Evolutionary conservation across 495 filamentous ascomycete species (phyloP).

Genomic region (Penicillium longicatenatum): DNA sequence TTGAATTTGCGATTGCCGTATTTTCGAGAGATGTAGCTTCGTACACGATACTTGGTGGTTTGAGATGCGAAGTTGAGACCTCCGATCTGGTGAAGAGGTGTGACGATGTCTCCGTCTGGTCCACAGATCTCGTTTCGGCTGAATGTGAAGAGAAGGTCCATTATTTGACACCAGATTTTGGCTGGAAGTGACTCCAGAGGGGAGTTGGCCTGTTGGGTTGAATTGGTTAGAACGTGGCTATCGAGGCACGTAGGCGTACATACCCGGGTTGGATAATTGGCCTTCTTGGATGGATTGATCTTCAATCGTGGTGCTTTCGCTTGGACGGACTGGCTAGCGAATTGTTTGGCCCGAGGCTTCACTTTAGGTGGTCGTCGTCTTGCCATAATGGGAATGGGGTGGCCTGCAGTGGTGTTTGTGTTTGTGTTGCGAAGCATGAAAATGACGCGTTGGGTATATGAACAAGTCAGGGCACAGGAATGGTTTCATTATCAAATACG

Average conservation of each 20-base stretch:
- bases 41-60: background rate
- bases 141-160: background rate
- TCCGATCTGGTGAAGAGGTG: background rate
- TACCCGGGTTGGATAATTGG: background rate
- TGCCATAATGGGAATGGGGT: too few species aligned
- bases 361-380: too few species aligned
- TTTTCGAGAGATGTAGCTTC: background rate
- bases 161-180: background rate
- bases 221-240: background rate
- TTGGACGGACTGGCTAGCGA: background rate
- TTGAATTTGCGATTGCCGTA: background rate
- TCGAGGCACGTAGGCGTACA: background rate
- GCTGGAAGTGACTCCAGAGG: background rate
- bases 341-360: too few species aligned
- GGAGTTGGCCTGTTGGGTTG: background rate
- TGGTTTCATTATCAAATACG: too few species aligned
- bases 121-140: background rate
- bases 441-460: too few species aligned
- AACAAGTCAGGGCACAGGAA: too few species aligned
- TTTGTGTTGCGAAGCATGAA: too few species aligned
- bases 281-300: background rate
- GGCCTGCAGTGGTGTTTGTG: too few species aligned
- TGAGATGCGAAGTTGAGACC: background rate
- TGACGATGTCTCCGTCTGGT: background rate
- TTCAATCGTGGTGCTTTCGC: background rate